These are phyloP conservation scores for Blastocladiella britannica DNA, from an alignment of 192 early-diverging fungal species.

Conservation along the genomic window DNA sequence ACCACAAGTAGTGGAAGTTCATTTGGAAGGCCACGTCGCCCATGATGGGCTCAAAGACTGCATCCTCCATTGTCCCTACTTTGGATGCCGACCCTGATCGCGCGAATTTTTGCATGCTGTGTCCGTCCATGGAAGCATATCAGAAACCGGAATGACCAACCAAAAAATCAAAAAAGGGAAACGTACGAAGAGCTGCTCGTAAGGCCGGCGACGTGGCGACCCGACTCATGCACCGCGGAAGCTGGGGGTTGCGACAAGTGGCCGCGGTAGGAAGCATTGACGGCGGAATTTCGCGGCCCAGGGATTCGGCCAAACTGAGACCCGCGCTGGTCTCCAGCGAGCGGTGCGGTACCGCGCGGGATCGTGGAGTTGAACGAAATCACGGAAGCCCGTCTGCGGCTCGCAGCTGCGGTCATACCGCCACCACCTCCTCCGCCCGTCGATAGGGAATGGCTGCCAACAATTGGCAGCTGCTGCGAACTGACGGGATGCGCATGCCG, in stretches of 20 bases:
- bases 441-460: too few relatives aligned
- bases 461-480: too few relatives aligned
- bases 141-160: not conserved
- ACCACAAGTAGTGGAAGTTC: slow-evolving; percentile 16
- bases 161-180: not conserved
- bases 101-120: not conserved
- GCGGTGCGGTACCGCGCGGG: not conserved
- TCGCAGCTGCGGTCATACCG: too few relatives aligned
- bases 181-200: not conserved
- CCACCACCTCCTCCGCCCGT: too few relatives aligned
- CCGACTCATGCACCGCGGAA: not conserved
- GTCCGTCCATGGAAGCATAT: not conserved
- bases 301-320: not conserved
- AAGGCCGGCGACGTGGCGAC: not conserved
- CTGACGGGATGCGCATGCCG: too few relatives aligned
- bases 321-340: not conserved
- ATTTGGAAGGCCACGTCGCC: slow-evolving; percentile 8
- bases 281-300: too few relatives aligned
- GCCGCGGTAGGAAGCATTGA: too few relatives aligned
- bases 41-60: not conserved
- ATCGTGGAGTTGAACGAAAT: not conserved
- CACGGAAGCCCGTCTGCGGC: too few relatives aligned
- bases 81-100: not conserved
- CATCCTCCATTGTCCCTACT: not conserved
- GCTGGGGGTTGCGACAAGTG: not conserved